Percentiles rank a stretch among this genome's conserved stretches.
Conservation (phyloP, 2,329 filamentous ascomycete genomes). For the Fusarium equiseti region DNA sequence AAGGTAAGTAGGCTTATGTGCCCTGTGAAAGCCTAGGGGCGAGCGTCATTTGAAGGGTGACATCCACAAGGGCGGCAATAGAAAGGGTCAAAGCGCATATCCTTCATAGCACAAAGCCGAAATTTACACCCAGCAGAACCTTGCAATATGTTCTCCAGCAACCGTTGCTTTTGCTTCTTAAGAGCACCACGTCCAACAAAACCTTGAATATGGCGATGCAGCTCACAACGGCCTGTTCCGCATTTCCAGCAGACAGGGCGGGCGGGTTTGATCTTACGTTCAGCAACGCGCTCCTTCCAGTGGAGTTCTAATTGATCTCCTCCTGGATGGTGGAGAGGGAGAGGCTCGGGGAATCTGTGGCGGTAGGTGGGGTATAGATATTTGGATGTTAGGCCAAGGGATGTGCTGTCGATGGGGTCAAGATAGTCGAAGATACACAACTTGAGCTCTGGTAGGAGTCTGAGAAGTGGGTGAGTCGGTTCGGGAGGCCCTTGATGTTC, state of each 20-base stretch:
- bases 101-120: no score
- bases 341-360: neutral
- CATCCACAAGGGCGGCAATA: no score
- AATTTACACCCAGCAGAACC: no score
- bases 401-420: neutral
- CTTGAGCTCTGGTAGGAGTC: rapidly evolving
- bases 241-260: neutral
- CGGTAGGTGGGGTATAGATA: neutral
- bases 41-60: no score
- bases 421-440: neutral
- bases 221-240: neutral
- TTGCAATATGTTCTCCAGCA: no score
- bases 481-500: no score
- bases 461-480: neutral
- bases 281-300: neutral
- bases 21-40: no score
- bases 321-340: rapidly evolving
- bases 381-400: neutral
- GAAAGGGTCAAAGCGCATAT: no score
- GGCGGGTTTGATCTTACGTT: no score
- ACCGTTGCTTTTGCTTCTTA: no score
- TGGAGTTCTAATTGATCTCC: rapidly evolving
- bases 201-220: neutral
- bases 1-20: no score
- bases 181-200: neutral